These are phyloP conservation scores for Rubus idaeus DNA, from an alignment of 306 rosid species.

Conservation along the genomic window DNA sequence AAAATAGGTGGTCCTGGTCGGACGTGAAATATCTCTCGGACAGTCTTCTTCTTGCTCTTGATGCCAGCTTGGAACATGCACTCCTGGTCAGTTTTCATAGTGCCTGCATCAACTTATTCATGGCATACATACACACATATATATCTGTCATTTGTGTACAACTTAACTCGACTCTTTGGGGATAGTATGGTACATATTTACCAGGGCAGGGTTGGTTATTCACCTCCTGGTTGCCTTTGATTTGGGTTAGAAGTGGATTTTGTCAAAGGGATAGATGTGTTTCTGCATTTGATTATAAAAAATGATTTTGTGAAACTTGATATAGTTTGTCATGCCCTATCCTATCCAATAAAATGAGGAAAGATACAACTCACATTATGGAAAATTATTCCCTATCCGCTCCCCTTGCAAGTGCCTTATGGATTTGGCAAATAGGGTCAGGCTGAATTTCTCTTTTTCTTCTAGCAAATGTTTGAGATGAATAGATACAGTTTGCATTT, in stretches of 20 bases:
- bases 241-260: not conserved
- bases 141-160: not conserved
- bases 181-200: not conserved
- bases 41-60: conserved; percentile 91
- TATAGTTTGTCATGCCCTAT: not conserved
- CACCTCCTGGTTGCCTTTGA: not conserved
- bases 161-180: not conserved
- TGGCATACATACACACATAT: not conserved
- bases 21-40: conserved; percentile 83
- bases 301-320: not conserved
- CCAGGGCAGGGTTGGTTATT: not conserved
- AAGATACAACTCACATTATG: not conserved
- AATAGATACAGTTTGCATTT: conserved; percentile 8
- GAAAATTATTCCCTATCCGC: not conserved
- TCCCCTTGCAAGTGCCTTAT: not conserved
- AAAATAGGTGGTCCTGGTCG: conserved; percentile 93
- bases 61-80: conserved; percentile 95
- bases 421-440: not conserved
- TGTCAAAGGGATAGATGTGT: not conserved
- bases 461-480: not conserved
- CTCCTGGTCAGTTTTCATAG: conserved; percentile 63
- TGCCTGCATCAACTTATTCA: conserved; percentile 5
- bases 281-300: not conserved
- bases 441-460: not conserved
- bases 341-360: not conserved